Conservation (phyloP, 306 rosid species). For the Heteromeles arbutifolia region DNA sequence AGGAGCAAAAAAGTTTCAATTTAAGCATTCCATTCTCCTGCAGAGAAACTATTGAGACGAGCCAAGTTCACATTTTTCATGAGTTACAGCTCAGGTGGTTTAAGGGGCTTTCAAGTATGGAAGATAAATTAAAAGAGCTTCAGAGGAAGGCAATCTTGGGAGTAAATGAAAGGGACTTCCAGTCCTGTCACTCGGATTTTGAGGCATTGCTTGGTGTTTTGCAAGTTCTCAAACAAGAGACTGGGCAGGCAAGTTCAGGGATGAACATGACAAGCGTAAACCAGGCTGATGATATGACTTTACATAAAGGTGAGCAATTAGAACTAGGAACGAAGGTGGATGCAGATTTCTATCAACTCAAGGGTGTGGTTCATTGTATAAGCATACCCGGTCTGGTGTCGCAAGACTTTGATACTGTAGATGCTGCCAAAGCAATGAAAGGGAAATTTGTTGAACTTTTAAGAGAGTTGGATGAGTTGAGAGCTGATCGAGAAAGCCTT, state of each 20-base stretch:
- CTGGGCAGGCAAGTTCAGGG: constrained; percentile 44
- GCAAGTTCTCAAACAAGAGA: constrained; percentile 68
- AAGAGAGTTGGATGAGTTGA: constrained; percentile 75
- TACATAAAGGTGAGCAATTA: constrained; percentile 41
- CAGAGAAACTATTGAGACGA: constrained; percentile 38
- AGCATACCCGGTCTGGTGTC: constrained; percentile 50
- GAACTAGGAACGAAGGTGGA: constrained; percentile 57
- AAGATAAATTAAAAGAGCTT: constrained; percentile 70
- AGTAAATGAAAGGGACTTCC: constrained; percentile 56
- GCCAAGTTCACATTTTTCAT: constrained; percentile 34
- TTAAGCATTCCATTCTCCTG: constrained; percentile 31
- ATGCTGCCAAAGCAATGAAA: constrained; percentile 63
- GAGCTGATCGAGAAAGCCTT: constrained; percentile 76
- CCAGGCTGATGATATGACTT: constrained; percentile 36
- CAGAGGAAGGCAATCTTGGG: constrained; percentile 61
- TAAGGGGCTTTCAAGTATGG: constrained; percentile 62
- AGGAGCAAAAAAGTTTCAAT: constrained; percentile 43
- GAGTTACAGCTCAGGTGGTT: constrained; percentile 55
- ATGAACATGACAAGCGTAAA: constrained; percentile 24
- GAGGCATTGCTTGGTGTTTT: constrained; percentile 52
- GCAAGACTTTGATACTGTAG: constrained; percentile 57
- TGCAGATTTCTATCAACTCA: constrained; percentile 56
- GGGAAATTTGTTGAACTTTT: constrained; percentile 65
- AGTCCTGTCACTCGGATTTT: constrained; percentile 55
- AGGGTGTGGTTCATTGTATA: constrained; percentile 49